Conservation (phyloP, 495 filamentous ascomycete genomes). For the Aspergillus homomorphus region DNA sequence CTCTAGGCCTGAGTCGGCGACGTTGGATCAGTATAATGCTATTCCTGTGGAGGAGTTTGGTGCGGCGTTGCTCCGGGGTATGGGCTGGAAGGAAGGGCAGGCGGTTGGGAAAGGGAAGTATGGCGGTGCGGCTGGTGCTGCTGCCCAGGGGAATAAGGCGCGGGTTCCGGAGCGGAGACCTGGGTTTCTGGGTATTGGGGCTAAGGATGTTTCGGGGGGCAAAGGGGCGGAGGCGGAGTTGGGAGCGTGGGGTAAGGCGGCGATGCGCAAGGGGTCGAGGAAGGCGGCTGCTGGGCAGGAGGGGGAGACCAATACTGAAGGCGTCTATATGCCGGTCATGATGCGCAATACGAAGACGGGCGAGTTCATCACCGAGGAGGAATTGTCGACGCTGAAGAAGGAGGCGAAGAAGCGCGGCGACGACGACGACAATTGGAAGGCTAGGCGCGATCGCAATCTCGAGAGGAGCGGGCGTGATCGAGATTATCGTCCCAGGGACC, state of each 20-base stretch:
- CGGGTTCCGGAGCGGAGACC: slow-evolving; percentile 62
- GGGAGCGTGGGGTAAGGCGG: slow-evolving; percentile 69
- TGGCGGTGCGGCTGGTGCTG: slow-evolving; percentile 25
- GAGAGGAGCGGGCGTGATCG: slow-evolving; percentile 47
- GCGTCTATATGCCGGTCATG: slow-evolving; percentile 63
- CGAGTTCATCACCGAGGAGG: slow-evolving; percentile 62
- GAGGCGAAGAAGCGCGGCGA: slow-evolving; percentile 35
- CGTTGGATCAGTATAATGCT: slow-evolving; percentile 78
- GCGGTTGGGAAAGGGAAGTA: slow-evolving; percentile 57
- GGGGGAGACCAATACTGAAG: slow-evolving; percentile 40
- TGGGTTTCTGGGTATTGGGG: slow-evolving; percentile 82
- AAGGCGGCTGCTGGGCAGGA: slow-evolving; percentile 47
- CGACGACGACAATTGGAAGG: slow-evolving; percentile 45
- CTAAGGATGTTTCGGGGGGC: slow-evolving; percentile 53
- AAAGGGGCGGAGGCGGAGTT: slow-evolving; percentile 74
- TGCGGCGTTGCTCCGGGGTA: slow-evolving; percentile 77
- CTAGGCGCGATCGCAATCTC: slow-evolving; percentile 48
- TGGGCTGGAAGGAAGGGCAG: slow-evolving; percentile 93
- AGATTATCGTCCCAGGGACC: slow-evolving; percentile 15
- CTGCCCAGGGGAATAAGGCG: slow-evolving; percentile 33
- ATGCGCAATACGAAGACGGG: slow-evolving; percentile 66
- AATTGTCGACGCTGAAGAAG: slow-evolving; percentile 51
- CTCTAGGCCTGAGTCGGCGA: slow-evolving; percentile 70
- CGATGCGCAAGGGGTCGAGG: slow-evolving; percentile 54
- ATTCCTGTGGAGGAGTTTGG: slow-evolving; percentile 95